A percentile compares a stretch with the other conserved stretches of the same genome.
Evolutionary conservation across 129 eudicot genomes (phyloP).

Genomic region (Deinandra increscens): DNA sequence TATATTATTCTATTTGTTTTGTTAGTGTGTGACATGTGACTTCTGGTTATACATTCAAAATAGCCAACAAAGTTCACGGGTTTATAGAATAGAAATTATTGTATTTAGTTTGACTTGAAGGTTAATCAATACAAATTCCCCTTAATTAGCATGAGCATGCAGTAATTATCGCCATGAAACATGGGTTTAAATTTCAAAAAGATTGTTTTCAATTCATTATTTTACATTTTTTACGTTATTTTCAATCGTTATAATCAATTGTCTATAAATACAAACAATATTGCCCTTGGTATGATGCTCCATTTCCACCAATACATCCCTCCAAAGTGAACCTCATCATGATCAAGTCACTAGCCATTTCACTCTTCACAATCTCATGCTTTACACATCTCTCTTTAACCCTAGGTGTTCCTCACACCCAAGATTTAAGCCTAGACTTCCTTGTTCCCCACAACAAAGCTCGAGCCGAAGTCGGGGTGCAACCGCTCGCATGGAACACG

Average conservation of each 20-base stretch:
- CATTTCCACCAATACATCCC: constrained; percentile 26
- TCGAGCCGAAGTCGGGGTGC: constrained; percentile 54
- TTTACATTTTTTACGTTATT: too few species aligned
- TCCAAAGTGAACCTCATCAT: constrained; percentile 22
- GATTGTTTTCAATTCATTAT: too few species aligned
- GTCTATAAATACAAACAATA: constrained; percentile 25
- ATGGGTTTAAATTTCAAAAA: too few species aligned
- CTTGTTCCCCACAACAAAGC: constrained; percentile 63
- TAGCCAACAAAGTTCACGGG: too few species aligned
- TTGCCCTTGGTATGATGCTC: constrained; percentile 1
- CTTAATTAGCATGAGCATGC: too few species aligned
- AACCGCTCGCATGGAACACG: constrained; percentile 55
- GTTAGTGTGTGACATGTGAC: too few species aligned
- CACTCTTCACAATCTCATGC: constrained; percentile 13
- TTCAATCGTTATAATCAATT: background rate
- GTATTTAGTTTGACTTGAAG: too few species aligned
- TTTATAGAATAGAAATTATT: too few species aligned
- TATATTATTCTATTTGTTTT: too few species aligned
- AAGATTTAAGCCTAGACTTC: constrained; percentile 31
- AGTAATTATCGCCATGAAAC: too few species aligned
- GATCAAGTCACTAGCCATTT: constrained; percentile 15
- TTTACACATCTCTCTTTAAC: background rate
- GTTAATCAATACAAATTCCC: too few species aligned
- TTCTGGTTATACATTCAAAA: too few species aligned
- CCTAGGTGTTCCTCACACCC: constrained; percentile 3